phyloP scores from a whole-genome alignment of 2,329 filamentous ascomycete genomes.

The Aspergillus sp. region DNA sequence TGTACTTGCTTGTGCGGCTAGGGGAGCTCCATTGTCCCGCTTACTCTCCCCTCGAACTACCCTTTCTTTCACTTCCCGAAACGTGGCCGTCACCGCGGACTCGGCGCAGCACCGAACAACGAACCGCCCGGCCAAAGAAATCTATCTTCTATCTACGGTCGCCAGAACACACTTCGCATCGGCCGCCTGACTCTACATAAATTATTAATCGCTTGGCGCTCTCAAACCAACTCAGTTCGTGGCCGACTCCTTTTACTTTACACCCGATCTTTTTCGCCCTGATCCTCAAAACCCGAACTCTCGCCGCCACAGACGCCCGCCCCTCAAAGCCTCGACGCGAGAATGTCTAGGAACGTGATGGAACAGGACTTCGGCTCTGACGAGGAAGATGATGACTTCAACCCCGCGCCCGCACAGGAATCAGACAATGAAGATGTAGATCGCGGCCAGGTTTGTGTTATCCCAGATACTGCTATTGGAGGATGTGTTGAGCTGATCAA shows the following conservation, averaged over 20 bases:
- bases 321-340: neutral
- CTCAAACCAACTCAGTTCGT: neutral
- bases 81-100: conserved; percentile 19
- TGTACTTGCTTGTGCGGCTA: neutral
- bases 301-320: neutral
- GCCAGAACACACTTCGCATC: neutral
- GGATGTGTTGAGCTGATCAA: conserved; percentile 20
- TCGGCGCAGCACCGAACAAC: conserved; percentile 19
- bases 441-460: conserved; percentile 26
- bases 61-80: conserved; percentile 1
- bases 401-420: conserved; percentile 71
- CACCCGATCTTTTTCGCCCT: neutral
- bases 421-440: conserved; percentile 68
- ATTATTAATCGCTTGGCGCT: neutral
- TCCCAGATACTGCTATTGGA: neutral
- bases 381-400: conserved; percentile 85
- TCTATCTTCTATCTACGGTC: neutral
- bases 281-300: neutral
- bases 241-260: neutral
- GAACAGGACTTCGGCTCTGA: conserved; percentile 56
- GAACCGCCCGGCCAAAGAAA: neutral
- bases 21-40: conserved; percentile 1
- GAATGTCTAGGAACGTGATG: conserved; percentile 46
- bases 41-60: neutral
- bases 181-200: neutral